Evolutionary conservation across 345 rosid genomes (phyloP).

Genomic region (Passiflora organensis): DNA sequence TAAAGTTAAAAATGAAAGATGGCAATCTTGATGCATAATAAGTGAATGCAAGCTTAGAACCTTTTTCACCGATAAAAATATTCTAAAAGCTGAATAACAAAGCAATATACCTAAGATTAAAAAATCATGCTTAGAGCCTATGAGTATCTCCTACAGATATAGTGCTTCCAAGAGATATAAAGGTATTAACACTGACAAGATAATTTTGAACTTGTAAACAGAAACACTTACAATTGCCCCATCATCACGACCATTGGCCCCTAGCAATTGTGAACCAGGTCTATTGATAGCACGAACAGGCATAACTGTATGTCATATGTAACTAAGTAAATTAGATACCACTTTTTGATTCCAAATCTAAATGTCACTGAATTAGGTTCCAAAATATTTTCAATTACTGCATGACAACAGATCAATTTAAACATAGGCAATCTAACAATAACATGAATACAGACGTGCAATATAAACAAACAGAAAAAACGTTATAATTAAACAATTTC

Average conservation of each 20-base stretch:
- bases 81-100: no score
- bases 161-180: neutral
- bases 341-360: neutral
- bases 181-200: neutral
- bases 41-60: neutral
- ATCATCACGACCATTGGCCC: conserved; percentile 97
- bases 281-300: conserved; percentile 78
- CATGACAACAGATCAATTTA: neutral
- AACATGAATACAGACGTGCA: no score
- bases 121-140: no score
- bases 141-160: neutral
- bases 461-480: neutral
- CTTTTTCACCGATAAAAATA: no score
- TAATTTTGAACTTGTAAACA: neutral
- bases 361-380: no score
- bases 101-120: no score
- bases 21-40: neutral
- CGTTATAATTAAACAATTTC: neutral
- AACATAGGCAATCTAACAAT: neutral
- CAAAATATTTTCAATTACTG: no score
- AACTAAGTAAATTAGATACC: neutral
- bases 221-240: conserved; percentile 74
- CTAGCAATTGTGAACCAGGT: conserved; percentile 82
- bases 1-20: neutral
- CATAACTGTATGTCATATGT: conserved; percentile 36